Evolutionary conservation across 768 basidiomycete genomes (phyloP), one percentile per base, ranked within the genome.

Genomic region (Tylopilus vinaceipallidus): DNA sequence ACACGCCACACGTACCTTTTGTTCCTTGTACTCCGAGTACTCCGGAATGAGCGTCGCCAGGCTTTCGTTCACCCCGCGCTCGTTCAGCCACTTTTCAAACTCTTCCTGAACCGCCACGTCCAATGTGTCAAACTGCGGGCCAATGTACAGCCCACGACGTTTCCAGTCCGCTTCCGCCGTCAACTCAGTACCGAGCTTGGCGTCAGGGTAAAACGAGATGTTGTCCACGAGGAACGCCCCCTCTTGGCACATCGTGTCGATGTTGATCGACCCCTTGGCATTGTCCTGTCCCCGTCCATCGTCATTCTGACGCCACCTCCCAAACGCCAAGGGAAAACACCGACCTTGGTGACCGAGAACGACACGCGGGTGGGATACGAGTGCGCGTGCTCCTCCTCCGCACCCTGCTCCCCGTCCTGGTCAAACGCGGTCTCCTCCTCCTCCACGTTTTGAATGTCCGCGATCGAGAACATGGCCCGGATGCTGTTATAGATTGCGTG

Each of bases 131-230:
- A 97, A 98, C 75, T 88, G 84, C 44, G 95, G 95, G 1, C 95
- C 95, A 64, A 95, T 83, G 76, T 97, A 98, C 56, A 89, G 72
- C 2, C 89, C 92, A 17, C 94, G 81, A 40, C 95, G 83, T 66
- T 87, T 88, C 92, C 91, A 98, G 72, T 98, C 94, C 8, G 89
- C 87, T 55, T 98, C 93, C 7, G 90, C 85, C 12, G 83, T 90
- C 58, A 90, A 69, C 7, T 87, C 88, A 13, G 81, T 84, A 12
- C 84, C 93, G 12, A 89, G 58, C 61, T 81, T 77, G 26, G 75
- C 71, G 57, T 93, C 89, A 1, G 74, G 67, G 71, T 95, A 98
- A 75, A 76, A 93, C 2, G 94, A 82, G 54, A 95, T 81, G 69
- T 91, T 95, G 68, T 97, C 94, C 45, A 95, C 75, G n/a, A 86